Conservation (phyloP, 768 basidiomycete species). For the Tricholoma bakamatsutake region DNA sequence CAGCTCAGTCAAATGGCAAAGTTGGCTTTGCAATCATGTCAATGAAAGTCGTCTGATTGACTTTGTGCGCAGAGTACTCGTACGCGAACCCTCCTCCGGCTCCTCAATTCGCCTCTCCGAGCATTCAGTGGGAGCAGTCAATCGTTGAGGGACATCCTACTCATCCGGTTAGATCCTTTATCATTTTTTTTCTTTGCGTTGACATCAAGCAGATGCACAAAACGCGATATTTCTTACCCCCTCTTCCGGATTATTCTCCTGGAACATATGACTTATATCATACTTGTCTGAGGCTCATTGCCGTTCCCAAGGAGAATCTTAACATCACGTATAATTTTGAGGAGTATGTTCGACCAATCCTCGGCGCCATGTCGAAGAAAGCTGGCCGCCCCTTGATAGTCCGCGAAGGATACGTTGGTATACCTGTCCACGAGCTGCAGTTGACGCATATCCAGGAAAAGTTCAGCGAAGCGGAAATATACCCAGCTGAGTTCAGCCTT, state of each 20-base stretch:
- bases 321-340: constrained; percentile 50
- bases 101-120: constrained; percentile 39
- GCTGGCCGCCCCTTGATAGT: constrained; percentile 31
- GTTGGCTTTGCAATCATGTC: constrained; percentile 21
- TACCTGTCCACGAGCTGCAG: constrained; percentile 55
- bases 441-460: constrained; percentile 43
- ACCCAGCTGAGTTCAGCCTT: constrained; percentile 35
- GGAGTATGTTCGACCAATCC: constrained; percentile 31
- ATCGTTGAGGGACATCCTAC: constrained; percentile 58
- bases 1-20: constrained; percentile 50
- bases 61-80: constrained; percentile 30
- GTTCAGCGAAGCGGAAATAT: constrained; percentile 40
- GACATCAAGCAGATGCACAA: constrained; percentile 47
- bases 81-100: constrained; percentile 43
- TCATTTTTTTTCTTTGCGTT: not conserved
- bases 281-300: constrained; percentile 42
- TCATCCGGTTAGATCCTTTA: constrained; percentile 39
- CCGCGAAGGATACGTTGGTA: constrained; percentile 30
- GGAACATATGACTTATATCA: constrained; percentile 45
- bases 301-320: constrained; percentile 36
- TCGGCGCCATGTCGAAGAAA: constrained; percentile 30
- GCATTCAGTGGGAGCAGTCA: constrained; percentile 56
- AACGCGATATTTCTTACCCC: constrained; percentile 45
- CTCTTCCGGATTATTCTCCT: constrained; percentile 38
- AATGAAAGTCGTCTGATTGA: not conserved